phyloP scores from a whole-genome alignment of 2,329 filamentous ascomycete genomes.

The Colletotrichum sp. region DNA sequence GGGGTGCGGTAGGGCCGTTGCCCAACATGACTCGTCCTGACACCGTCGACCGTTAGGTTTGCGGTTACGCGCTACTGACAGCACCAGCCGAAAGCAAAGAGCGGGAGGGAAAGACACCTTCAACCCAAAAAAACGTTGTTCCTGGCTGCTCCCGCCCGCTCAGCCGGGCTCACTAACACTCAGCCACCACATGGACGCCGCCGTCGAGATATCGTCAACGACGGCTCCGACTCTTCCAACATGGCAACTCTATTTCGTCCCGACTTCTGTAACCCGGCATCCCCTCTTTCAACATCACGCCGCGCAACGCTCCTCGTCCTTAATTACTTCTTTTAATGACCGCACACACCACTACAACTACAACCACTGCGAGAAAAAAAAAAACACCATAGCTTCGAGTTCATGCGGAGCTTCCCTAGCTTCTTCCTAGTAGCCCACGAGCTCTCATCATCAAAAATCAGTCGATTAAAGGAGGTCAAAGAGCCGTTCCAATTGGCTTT shows the following conservation, averaged over 20 bases:
- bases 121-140: background rate
- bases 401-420: conserved; percentile 4
- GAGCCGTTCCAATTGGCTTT: background rate
- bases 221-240: background rate
- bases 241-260: conserved; percentile 4
- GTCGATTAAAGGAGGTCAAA: background rate
- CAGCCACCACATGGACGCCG: background rate
- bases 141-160: background rate
- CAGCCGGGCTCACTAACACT: background rate
- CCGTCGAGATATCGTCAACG: background rate
- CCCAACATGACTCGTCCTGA: conserved; percentile 15
- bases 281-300: background rate
- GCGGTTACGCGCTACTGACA: conserved; percentile 11
- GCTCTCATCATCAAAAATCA: background rate
- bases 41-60: conserved; percentile 15
- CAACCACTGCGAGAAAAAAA: background rate
- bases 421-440: background rate
- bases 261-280: background rate
- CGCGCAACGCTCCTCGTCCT: conserved; percentile 5
- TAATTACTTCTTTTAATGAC: background rate
- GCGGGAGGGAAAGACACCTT: background rate
- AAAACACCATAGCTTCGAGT: background rate
- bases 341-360: background rate
- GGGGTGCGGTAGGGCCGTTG: conserved; percentile 5
- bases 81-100: background rate